Base-by-base conservation (phyloP, 1,284 basidiomycete species). In the Ceratorhiza oryzae-sativae region DNA sequence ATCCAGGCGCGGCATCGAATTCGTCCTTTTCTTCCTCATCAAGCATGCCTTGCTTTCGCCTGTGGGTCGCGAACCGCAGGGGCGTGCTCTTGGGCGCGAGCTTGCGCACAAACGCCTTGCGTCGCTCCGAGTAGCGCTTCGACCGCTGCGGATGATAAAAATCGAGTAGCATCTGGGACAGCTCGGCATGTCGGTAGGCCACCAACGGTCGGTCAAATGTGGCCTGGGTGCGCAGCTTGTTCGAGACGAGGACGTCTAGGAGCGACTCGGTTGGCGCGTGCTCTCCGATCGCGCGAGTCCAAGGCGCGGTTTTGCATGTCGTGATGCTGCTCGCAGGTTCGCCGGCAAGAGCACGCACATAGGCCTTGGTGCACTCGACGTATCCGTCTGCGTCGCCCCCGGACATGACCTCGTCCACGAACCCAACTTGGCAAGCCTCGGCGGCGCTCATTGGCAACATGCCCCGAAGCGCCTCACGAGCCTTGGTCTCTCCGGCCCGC, bases 161-260 rank as follows among this genome's bases (percentile, higher is more conserved):
- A 77, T 84, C 82, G 18, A 83, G 76, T 32, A 80, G 77, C 83
- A 83, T 84, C 75, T 82, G 79, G n/a, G 79, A 80, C 13, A 84
- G 77, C 75, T 84, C 83, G 73, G 80, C 79, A 74, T 77, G 77
- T 25, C 83, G 78, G 76, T 80, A 82, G 25, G 78, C 75, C 10
- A 78, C 73, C 4, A 81, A 74, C 4, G 78, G 77, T 27, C 74
- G 77, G 68, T 68, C 77, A 71, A 76, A 74, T 72, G 45, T 74
- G 46, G 76, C 75, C 74, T 77, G 79, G 70, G 71, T 77, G 62
- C 68, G 74, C 73, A 73, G 75, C 76, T 77, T 78, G 75, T 79
- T 80, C 74, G 77, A 75, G 73, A 75, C 76, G 58, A 79, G 77
- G 58, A 56, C 76, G 67, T 61, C 76, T 48, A 77, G 73, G 59